Base-by-base conservation (phyloP, 257 asterid species). In the Gardenia jasminoides region DNA sequence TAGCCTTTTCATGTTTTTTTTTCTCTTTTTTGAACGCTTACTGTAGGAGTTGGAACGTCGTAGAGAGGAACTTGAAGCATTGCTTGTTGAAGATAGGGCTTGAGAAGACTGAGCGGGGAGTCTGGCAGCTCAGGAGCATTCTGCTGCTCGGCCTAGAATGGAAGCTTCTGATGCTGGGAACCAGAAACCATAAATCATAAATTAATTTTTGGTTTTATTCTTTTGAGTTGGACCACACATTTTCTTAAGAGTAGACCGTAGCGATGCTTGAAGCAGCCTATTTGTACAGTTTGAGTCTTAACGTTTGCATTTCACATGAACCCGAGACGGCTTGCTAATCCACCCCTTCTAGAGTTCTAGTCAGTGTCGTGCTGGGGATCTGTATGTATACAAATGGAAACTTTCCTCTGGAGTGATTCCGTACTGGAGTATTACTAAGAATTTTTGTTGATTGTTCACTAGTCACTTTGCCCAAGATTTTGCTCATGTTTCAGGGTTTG, bases 51-150 rank as follows among this genome's bases (percentile, higher is more conserved):
- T 94, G 59, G 97, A 94, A 83, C 87, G 85, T 30, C 96, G 92
- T 28, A 90, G 94, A 86, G 96, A 91, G 86, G 97, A 94, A 76
- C 98, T 94, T 12, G 93, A 92, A 89, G 81, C 95, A 4, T 46
- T 89, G 83, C 84, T 94, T 84, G 61, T 91, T 62, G 87, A 76
- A 36, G 89, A 84, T 3, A 67, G 80, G 28, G 87, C 67, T 56
- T 92, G 88, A 93, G 73, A 68, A 85, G 68, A 78, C 52, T 26
- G 31, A 67, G 71, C 36, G 74, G 61, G 4, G 76, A 58, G 62
- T 28, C 28, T 76, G 67, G 54, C 65, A 26, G 26, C 17, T 43
- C 7, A 41, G 52, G 43, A 74, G n/a, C 69, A 59, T 47, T 19
- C 67, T 26, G 28, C 65, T 20, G 46, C 20, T 52, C 77, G 4